phyloP scores from a whole-genome alignment of 2,329 filamentous ascomycete genomes.

The Chrysosporium queenslandicum region DNA sequence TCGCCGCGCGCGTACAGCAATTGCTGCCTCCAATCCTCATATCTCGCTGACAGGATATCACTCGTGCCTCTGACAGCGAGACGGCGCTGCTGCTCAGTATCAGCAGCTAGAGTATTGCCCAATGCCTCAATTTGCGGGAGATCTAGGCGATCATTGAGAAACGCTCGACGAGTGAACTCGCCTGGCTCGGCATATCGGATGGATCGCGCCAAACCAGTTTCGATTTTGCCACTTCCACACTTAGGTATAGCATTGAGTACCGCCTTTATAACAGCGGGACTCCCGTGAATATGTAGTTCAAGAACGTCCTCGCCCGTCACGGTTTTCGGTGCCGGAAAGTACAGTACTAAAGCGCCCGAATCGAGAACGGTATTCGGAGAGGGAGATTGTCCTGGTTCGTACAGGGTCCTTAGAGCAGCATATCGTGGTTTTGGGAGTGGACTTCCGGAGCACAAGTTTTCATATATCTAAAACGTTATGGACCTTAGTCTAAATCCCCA shows the following conservation, averaged over 20 bases:
- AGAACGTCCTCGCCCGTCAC: constrained; percentile 89
- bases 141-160: constrained; percentile 74
- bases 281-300: constrained; percentile 90
- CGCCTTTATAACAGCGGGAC: constrained; percentile 76
- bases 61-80: constrained; percentile 71
- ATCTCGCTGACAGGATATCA: constrained; percentile 59
- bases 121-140: constrained; percentile 68
- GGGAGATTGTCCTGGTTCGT: constrained; percentile 43
- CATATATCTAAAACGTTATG: constrained; percentile 46
- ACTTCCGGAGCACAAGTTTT: constrained; percentile 49
- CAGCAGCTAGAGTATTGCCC: constrained; percentile 50
- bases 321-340: constrained; percentile 70
- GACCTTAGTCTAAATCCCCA: no score
- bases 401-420: constrained; percentile 66
- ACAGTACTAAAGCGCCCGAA: constrained; percentile 66
- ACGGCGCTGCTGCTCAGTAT: constrained; percentile 87
- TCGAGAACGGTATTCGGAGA: constrained; percentile 50
- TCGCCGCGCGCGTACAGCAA: constrained; percentile 77
- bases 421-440: constrained; percentile 48
- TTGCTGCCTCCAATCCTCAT: constrained; percentile 70
- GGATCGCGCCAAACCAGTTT: not conserved
- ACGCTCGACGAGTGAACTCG: constrained; percentile 88
- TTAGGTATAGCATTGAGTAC: constrained; percentile 65
- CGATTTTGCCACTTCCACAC: constrained; percentile 19
- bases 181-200: constrained; percentile 88